Conservation (phyloP, 2,329 filamentous ascomycete genomes). For the Zalaria obscura region DNA sequence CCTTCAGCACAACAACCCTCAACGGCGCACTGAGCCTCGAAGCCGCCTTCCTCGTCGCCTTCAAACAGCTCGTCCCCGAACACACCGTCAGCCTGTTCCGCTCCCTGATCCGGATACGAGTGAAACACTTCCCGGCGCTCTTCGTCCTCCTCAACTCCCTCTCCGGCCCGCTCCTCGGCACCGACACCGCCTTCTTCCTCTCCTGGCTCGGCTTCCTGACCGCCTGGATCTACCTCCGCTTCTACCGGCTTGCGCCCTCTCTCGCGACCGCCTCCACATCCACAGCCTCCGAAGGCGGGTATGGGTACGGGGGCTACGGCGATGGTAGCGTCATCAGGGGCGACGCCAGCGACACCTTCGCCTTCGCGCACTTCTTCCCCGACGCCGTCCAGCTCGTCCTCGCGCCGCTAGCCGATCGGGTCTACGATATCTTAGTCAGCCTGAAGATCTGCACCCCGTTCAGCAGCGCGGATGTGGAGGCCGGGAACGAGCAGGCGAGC, state of each 20-base stretch:
- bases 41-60: slow-evolving; percentile 86
- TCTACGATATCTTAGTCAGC: slow-evolving; percentile 64
- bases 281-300: too few relatives aligned
- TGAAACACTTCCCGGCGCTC: slow-evolving; percentile 65
- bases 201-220: slow-evolving; percentile 69
- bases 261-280: slow-evolving; percentile 33
- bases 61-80: slow-evolving; percentile 93
- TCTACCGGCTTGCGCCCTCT: slow-evolving; percentile 66
- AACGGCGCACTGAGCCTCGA: slow-evolving; percentile 82
- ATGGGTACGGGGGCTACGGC: slow-evolving; percentile 22
- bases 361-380: slow-evolving; percentile 92
- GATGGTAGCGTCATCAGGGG: slow-evolving; percentile 49
- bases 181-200: slow-evolving; percentile 66
- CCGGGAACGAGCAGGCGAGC: slow-evolving; percentile 56
- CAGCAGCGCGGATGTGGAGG: slow-evolving; percentile 63
- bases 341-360: slow-evolving; percentile 91
- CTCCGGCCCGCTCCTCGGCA: slow-evolving; percentile 48
- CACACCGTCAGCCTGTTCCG: slow-evolving; percentile 92
- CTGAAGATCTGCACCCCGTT: slow-evolving; percentile 75
- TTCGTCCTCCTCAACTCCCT: slow-evolving; percentile 59
- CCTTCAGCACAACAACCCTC: slow-evolving; percentile 54
- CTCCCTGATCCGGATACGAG: slow-evolving; percentile 75
- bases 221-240: slow-evolving; percentile 91
- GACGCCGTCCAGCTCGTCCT: slow-evolving; percentile 67
- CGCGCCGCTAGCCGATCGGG: slow-evolving; percentile 53